Conservation (phyloP, 2,329 filamentous ascomycete species). For the Penicillium verrucosum region DNA sequence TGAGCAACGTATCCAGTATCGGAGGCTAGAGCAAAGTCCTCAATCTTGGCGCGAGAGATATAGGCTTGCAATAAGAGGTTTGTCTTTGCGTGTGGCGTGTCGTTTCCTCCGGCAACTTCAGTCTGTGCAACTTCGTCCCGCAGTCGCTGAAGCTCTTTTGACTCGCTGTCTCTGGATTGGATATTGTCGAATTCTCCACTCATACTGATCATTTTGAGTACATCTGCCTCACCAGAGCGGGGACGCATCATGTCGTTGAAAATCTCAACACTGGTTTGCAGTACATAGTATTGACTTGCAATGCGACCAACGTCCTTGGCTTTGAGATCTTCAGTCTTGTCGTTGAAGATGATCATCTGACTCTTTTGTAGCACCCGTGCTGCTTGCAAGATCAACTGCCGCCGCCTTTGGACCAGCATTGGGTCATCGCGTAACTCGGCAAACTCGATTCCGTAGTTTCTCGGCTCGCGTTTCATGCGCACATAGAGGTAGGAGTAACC, state of each 20-base stretch:
- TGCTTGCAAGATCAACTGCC: conserved; percentile 83
- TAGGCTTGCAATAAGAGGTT: conserved; percentile 94
- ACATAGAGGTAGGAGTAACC: conserved; percentile 98
- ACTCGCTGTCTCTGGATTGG: conserved; percentile 84
- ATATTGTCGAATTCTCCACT: conserved; percentile 98
- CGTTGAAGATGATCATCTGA: conserved; percentile 99
- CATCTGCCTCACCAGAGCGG: conserved; percentile 81
- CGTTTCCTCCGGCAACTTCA: conserved; percentile 67
- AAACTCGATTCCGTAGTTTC: conserved; percentile 94
- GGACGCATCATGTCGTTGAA: conserved; percentile 95
- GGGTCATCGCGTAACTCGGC: conserved; percentile 85
- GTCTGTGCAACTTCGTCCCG: conserved; percentile 70
- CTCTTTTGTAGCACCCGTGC: conserved; percentile 83
- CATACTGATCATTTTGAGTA: conserved; percentile 94
- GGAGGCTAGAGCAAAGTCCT: conserved; percentile 90
- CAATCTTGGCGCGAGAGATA: conserved; percentile 80
- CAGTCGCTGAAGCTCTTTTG: conserved; percentile 76
- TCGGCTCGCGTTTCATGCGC: conserved; percentile 87
- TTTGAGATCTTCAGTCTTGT: conserved; percentile 84
- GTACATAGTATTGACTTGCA: conserved; percentile 93
- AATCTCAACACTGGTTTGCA: conserved; percentile 88
- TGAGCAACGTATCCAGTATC: conserved; percentile 94
- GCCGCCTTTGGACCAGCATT: conserved; percentile 76
- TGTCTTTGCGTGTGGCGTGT: conserved; percentile 79
- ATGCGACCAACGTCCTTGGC: conserved; percentile 96